A percentile compares a stretch with the other conserved stretches of the same genome.
phyloP scores from a whole-genome alignment of 2,329 filamentous ascomycete species.

The Xylaria sp. region DNA sequence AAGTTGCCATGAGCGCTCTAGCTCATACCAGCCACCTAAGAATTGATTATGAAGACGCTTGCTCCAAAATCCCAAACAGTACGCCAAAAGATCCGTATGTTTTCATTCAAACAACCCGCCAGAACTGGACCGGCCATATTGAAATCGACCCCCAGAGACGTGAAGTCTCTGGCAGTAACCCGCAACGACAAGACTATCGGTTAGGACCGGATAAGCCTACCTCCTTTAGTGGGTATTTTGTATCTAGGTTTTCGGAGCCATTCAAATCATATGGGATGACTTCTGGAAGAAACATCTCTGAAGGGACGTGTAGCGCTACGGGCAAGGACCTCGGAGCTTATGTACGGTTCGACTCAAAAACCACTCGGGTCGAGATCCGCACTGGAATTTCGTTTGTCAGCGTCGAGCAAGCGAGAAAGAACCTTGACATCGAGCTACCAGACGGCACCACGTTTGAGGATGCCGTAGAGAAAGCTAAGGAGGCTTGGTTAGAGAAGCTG shows the following conservation, averaged over 20 bases:
- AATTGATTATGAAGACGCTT: constrained; percentile 50
- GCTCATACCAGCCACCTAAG: constrained; percentile 55
- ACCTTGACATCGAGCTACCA: constrained; percentile 56
- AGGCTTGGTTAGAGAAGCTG: constrained; percentile 57
- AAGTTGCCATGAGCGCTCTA: constrained; percentile 54
- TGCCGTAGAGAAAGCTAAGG: constrained; percentile 53
- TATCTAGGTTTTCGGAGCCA: constrained; percentile 57
- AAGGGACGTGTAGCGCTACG: constrained; percentile 39
- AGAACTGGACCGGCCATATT: constrained; percentile 58
- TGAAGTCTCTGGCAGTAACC: constrained; percentile 57
- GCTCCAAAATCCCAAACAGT: constrained; percentile 5
- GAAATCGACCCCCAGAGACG: constrained; percentile 49
- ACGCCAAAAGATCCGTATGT: constrained; percentile 49
- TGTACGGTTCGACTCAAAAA: constrained; percentile 50
- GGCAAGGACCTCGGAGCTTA: constrained; percentile 53
- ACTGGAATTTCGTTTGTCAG: constrained; percentile 60
- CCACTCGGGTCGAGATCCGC: constrained; percentile 54
- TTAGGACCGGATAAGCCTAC: constrained; percentile 55
- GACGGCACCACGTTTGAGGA: constrained; percentile 50
- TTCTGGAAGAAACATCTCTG: constrained; percentile 44
- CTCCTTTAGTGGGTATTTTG: constrained; percentile 57
- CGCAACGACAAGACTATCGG: constrained; percentile 58
- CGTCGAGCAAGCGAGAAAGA: constrained; percentile 57
- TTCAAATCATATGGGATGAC: constrained; percentile 53
- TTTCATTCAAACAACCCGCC: constrained; percentile 56